Percentiles rank a stretch among this genome's conserved stretches.
Evolutionary conservation across 129 eudicot species (phyloP).

Genomic region (Pittosporum tobira): DNA sequence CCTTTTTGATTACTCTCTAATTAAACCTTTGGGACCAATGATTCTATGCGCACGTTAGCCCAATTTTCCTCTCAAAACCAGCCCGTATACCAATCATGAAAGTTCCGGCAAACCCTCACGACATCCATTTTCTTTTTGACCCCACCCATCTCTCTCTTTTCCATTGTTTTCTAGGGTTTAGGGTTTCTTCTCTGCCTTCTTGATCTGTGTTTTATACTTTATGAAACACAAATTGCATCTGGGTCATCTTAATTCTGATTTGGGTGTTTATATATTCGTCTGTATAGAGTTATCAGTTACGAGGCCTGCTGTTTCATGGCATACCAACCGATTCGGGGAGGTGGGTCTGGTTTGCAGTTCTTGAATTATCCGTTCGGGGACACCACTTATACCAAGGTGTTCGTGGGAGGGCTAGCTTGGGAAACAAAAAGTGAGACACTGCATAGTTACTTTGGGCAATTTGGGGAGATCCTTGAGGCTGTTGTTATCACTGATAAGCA

Average conservation of each 20-base stretch:
- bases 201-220: conserved; percentile 10
- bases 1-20: too few relatives aligned
- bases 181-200: conserved; percentile 19
- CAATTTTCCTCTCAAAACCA: background rate
- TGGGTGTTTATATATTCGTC: background rate
- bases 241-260: background rate
- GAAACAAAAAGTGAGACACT: conserved; percentile 49
- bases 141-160: conserved; percentile 5
- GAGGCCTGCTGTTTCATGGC: conserved; percentile 24
- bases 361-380: conserved; percentile 36
- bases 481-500: conserved; percentile 53
- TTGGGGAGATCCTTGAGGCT: conserved; percentile 53
- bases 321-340: conserved; percentile 31
- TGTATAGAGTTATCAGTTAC: conserved; percentile 2
- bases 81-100: background rate
- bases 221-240: conserved; percentile 14
- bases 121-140: conserved; percentile 2
- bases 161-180: conserved; percentile 28
- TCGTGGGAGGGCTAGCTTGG: conserved; percentile 62
- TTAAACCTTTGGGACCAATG: too few relatives aligned
- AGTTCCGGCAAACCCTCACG: background rate
- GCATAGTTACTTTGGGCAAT: conserved; percentile 40
- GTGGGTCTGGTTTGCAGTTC: conserved; percentile 40
- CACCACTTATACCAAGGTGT: conserved; percentile 43
- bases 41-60: background rate